Base-by-base conservation (phyloP, 108 stramenopile genomes). In the Cyclotella kingstonii region DNA sequence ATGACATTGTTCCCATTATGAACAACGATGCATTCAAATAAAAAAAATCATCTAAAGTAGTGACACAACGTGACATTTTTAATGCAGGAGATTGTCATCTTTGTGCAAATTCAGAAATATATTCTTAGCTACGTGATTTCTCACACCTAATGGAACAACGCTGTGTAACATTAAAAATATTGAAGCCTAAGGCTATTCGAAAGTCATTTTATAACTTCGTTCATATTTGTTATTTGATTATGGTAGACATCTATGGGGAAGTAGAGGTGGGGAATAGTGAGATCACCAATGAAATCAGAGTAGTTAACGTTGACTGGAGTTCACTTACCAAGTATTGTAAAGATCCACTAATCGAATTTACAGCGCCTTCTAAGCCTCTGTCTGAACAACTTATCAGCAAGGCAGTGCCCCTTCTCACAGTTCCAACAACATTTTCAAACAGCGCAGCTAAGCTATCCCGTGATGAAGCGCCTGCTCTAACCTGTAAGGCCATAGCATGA, bases 341-440 rank as follows among this genome's bases (percentile, higher is more conserved):
- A 4, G 82, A 47, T 15, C 82, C 78, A 25, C 75, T 73, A 22
- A 86, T 65, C 46, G 73, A 69, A 0, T 27, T 25, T 10, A 84
- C 72, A 33, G 80, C 85, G n/a, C 81, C 83, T 11, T 51, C 54
- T 7, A 86, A 33, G 18, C 88, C 88, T 33, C 12, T 52, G 35
- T 83, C 84, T 0, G 83, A 70, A 12, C 85, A 50, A 17, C 60
- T 67, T 43, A 86, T 47, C 4, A 89, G 31, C 55, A 86, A 73
- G 5, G 81, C 56, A 29, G 83, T 78, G 10, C 63, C 17, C 8
- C 57, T 51, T 19, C 58, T 15, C 28, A 83, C 72, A 60, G 68
- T 82, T 22, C 89, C 89, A 22, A 81, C 84, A 23, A 83, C 74
- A 11, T 72, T 57, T 71, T 87, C 89, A 55, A 84, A 90, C 17